Conservation (phyloP, 75 land plant species). For the Cunninghamia lanceolata region DNA sequence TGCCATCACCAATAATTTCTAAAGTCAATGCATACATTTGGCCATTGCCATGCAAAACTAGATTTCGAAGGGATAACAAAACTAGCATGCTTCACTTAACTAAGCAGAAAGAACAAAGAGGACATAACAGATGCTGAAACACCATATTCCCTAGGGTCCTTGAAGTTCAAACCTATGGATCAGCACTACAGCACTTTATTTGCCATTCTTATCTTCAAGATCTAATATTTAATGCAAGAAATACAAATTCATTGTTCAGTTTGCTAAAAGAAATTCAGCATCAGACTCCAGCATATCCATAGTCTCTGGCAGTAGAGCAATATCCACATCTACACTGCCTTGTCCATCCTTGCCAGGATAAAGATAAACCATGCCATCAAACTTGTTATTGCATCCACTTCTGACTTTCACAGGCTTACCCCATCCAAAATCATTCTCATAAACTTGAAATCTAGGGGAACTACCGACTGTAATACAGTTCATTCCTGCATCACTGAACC, state of each 20-base stretch:
- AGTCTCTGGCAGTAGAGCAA: conserved; percentile 32
- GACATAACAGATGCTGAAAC: neutral
- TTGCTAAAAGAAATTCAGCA: conserved; percentile 30
- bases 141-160: neutral
- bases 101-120: neutral
- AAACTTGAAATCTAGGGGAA: conserved; percentile 75
- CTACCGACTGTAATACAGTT: conserved; percentile 71
- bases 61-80: neutral
- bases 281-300: conserved; percentile 60
- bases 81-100: too few species aligned
- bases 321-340: conserved; percentile 54
- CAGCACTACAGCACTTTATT: neutral
- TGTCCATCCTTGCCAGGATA: conserved; percentile 50
- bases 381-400: conserved; percentile 59
- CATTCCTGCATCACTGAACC: conserved; percentile 55
- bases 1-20: too few species aligned
- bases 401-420: conserved; percentile 62
- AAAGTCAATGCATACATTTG: neutral
- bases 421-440: conserved; percentile 70
- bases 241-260: neutral
- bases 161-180: neutral
- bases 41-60: neutral
- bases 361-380: conserved; percentile 71
- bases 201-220: neutral
- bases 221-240: neutral